Percentiles rank a stretch among this genome's conserved stretches.
Evolutionary conservation across 106 monocot genomes (phyloP).

Genomic region (Allium cepa): DNA sequence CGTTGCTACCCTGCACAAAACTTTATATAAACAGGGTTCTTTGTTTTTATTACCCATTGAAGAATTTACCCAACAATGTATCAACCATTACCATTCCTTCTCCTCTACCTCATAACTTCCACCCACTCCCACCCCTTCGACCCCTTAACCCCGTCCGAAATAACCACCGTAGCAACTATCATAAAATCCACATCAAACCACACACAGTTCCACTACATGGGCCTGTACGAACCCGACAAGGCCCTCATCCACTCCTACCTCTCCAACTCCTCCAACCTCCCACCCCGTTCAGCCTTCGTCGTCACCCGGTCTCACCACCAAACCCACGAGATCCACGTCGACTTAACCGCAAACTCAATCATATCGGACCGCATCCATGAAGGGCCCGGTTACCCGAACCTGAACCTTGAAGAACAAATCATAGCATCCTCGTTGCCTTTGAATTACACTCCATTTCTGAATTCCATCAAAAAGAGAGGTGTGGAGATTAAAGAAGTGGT

Average conservation of each 20-base stretch:
- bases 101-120: neutral
- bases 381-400: conserved; percentile 40
- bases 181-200: conserved; percentile 16
- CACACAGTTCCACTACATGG: conserved; percentile 61
- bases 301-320: conserved; percentile 27
- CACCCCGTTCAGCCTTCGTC: conserved; percentile 38
- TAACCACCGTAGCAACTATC: conserved; percentile 19
- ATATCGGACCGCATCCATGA: conserved; percentile 16
- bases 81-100: neutral
- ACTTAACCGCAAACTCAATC: conserved; percentile 23
- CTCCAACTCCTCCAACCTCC: conserved; percentile 4
- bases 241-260: conserved; percentile 24
- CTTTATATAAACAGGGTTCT: too few relatives aligned
- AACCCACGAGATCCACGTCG: conserved; percentile 39
- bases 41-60: too few relatives aligned
- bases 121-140: conserved; percentile 31
- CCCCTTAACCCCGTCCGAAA: conserved; percentile 40
- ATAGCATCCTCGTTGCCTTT: conserved; percentile 28
- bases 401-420: conserved; percentile 42
- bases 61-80: too few relatives aligned
- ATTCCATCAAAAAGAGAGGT: conserved; percentile 40
- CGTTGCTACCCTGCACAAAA: too few relatives aligned
- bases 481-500: conserved; percentile 26
- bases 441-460: conserved; percentile 47
- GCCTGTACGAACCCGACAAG: conserved; percentile 74